These are phyloP conservation scores for Ophiorrhiza pumila DNA, from an alignment of 257 asterid species.

Conservation along the genomic window DNA sequence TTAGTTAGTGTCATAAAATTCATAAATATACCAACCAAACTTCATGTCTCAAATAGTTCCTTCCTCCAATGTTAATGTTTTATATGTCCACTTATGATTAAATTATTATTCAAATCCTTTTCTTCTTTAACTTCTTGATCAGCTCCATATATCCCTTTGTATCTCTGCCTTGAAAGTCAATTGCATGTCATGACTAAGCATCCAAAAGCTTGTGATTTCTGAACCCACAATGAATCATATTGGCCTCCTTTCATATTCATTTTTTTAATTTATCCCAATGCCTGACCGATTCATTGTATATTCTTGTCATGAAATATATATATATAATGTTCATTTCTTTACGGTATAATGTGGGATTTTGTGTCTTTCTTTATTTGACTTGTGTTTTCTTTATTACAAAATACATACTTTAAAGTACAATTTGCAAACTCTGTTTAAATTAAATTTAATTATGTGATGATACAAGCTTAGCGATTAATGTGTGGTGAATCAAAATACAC, in stretches of 20 bases:
- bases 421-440: neutral
- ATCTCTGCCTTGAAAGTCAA: neutral
- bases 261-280: constrained; percentile 4
- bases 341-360: constrained; percentile 16
- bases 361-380: constrained; percentile 18
- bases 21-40: neutral
- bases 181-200: neutral
- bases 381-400: neutral
- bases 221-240: neutral
- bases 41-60: constrained; percentile 8
- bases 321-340: constrained; percentile 4
- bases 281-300: neutral
- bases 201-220: neutral
- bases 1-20: neutral
- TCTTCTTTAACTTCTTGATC: neutral
- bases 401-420: neutral
- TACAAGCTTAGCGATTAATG: neutral
- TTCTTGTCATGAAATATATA: no score
- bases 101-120: neutral
- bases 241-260: neutral
- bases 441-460: no score
- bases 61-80: no score
- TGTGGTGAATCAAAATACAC: constrained; percentile 28
- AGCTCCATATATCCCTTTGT: no score
- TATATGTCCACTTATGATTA: constrained; percentile 4